phyloP scores from a whole-genome alignment of 805 yeast species.

The Kodamaea fukazawae region DNA sequence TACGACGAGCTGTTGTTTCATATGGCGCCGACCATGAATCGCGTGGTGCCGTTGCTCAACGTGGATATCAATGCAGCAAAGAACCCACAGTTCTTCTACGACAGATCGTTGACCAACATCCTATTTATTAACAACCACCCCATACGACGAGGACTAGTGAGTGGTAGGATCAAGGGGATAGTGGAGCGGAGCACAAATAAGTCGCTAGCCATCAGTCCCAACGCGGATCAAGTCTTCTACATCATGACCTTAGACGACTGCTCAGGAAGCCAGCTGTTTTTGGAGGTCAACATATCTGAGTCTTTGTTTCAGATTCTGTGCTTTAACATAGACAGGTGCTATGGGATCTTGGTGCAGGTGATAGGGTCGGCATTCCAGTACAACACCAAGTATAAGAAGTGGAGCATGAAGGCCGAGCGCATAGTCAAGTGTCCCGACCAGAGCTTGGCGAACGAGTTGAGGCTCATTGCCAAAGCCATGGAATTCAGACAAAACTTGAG shows the following conservation, averaged over 20 bases:
- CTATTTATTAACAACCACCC: slow-evolving; percentile 35
- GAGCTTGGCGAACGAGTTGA: slow-evolving; percentile 23
- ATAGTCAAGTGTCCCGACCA: slow-evolving; percentile 2
- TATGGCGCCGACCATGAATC: slow-evolving; percentile 24
- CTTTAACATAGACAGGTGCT: slow-evolving; percentile 15
- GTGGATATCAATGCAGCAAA: slow-evolving; percentile 23
- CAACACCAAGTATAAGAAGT: background rate
- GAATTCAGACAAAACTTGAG: slow-evolving; percentile 17
- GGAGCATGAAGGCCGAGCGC: slow-evolving; percentile 3
- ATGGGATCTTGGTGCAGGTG: slow-evolving; percentile 27
- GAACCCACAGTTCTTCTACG: slow-evolving; percentile 9
- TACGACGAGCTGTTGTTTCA: slow-evolving; percentile 38
- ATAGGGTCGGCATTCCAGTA: slow-evolving; percentile 15
- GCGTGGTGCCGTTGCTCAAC: slow-evolving; percentile 25
- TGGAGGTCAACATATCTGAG: slow-evolving; percentile 21
- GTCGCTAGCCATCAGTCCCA: slow-evolving; percentile 3
- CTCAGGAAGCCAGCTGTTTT: slow-evolving; percentile 28
- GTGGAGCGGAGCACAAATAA: slow-evolving; percentile 10
- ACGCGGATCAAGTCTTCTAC: slow-evolving; percentile 11
- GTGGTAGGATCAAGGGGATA: slow-evolving; percentile 26
- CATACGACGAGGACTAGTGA: slow-evolving; percentile 19
- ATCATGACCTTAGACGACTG: slow-evolving; percentile 33
- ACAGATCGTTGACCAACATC: slow-evolving; percentile 1
- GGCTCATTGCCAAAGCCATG: slow-evolving; percentile 27
- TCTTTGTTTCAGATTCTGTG: slow-evolving; percentile 14